Conservation (phyloP, 768 basidiomycete species). For the Gelatoporia subvermispora region DNA sequence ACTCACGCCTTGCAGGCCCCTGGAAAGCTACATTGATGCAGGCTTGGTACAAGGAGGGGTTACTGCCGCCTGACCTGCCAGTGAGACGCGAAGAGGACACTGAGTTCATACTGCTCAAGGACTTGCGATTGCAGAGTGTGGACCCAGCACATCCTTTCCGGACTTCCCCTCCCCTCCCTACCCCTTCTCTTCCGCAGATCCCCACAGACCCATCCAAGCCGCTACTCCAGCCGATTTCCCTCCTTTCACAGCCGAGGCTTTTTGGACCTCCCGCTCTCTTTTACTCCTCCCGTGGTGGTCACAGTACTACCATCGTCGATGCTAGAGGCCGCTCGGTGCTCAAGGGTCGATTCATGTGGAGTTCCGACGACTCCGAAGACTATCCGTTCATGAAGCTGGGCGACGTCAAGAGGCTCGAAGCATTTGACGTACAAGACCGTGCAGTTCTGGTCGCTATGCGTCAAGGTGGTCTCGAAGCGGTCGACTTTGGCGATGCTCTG, state of each 20-base stretch:
- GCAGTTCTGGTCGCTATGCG: slow-evolving; percentile 82
- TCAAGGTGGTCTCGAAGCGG: slow-evolving; percentile 79
- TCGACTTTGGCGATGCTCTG: slow-evolving; percentile 75
- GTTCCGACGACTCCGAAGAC: slow-evolving; percentile 52
- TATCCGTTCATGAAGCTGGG: slow-evolving; percentile 53
- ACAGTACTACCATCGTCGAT: slow-evolving; percentile 85
- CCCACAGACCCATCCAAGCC: slow-evolving; percentile 43
- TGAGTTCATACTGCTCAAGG: slow-evolving; percentile 64
- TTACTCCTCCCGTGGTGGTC: slow-evolving; percentile 84
- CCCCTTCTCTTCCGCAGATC: slow-evolving; percentile 23
- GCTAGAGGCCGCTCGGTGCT: slow-evolving; percentile 81
- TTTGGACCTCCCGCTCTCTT: slow-evolving; percentile 86
- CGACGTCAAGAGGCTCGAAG: slow-evolving; percentile 78
- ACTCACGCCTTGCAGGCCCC: slow-evolving; percentile 48
- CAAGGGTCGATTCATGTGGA: slow-evolving; percentile 79
- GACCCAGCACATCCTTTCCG: slow-evolving; percentile 81
- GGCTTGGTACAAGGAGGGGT: slow-evolving; percentile 81
- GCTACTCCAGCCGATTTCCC: slow-evolving; percentile 66
- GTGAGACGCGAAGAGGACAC: slow-evolving; percentile 72
- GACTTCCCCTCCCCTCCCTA: slow-evolving; percentile 38
- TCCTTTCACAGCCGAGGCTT: slow-evolving; percentile 72
- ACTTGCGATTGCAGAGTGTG: slow-evolving; percentile 70
- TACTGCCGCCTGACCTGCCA: slow-evolving; percentile 78
- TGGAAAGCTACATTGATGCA: slow-evolving; percentile 90
- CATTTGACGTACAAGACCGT: slow-evolving; percentile 71